Conservation (phyloP, 2,329 filamentous ascomycete genomes). For the Sporothrix brunneoviolacea region DNA sequence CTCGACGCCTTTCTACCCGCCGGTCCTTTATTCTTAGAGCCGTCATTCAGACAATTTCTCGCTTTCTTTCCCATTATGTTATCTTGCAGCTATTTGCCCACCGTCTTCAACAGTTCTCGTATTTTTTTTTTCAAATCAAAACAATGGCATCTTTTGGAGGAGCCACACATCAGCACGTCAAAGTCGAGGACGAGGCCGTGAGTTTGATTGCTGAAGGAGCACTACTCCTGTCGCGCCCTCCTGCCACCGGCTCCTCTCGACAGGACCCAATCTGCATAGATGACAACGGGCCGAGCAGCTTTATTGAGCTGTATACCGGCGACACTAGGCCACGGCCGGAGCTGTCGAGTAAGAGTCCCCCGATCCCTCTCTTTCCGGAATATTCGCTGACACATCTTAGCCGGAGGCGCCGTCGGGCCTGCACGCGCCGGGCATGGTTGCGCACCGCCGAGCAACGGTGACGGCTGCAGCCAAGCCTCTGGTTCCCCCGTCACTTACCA, state of each 20-base stretch:
- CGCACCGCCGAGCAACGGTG: not conserved
- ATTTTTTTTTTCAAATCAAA: not conserved
- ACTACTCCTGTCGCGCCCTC: not conserved
- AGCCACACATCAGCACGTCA: not conserved
- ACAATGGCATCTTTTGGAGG: not conserved
- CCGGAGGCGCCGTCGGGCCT: not conserved
- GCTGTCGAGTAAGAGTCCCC: not conserved
- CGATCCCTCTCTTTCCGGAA: not conserved
- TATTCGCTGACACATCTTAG: not conserved
- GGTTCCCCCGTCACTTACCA: not conserved
- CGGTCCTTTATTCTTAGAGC: too few species aligned
- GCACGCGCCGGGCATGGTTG: not conserved
- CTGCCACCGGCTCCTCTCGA: not conserved
- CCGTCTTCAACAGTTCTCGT: not conserved
- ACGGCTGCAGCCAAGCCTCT: not conserved
- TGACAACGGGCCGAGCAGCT: not conserved
- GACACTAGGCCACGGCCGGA: not conserved
- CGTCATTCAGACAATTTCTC: not conserved
- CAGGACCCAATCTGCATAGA: not conserved
- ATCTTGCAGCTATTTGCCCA: not conserved
- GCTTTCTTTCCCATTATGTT: not conserved
- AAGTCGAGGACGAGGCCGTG: not conserved
- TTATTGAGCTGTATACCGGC: not conserved
- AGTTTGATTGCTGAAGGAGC: not conserved
- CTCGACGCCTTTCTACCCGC: too few species aligned